These are phyloP conservation scores for Alternaria gaisen DNA, from an alignment of 2,329 filamentous ascomycete genomes.

Conservation along the genomic window DNA sequence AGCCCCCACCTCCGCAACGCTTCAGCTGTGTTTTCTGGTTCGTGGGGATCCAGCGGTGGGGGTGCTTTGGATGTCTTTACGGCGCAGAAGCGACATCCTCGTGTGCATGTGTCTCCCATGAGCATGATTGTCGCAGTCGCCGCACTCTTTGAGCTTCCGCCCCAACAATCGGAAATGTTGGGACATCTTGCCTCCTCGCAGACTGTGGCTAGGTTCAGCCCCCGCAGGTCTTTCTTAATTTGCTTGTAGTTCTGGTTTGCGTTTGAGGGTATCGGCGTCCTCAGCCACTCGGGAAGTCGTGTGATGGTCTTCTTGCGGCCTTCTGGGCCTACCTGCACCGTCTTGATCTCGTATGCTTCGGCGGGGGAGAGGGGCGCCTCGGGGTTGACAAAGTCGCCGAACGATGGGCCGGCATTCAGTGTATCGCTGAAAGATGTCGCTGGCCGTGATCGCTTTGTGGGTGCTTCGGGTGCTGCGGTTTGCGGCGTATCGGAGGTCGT, in stretches of 20 bases:
- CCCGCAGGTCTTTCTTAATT: slow-evolving; percentile 92
- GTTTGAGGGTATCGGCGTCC: slow-evolving; percentile 88
- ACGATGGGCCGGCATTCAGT: slow-evolving; percentile 70
- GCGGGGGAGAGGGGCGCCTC: slow-evolving; percentile 53
- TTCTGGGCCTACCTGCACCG: slow-evolving; percentile 67
- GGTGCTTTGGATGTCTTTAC: slow-evolving; percentile 85
- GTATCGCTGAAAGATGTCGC: slow-evolving; percentile 68
- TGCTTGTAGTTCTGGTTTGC: slow-evolving; percentile 88
- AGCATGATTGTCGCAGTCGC: slow-evolving; percentile 99
- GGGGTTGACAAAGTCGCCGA: slow-evolving; percentile 68
- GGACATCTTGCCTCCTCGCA: slow-evolving; percentile 98
- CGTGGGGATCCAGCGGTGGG: slow-evolving; percentile 89
- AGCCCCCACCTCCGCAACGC: slow-evolving; percentile 91
- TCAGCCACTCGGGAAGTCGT: slow-evolving; percentile 90
- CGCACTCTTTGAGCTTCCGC: slow-evolving; percentile 83
- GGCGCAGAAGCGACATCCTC: slow-evolving; percentile 95
- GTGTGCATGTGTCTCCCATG: slow-evolving; percentile 98
- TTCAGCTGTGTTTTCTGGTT: slow-evolving; percentile 96
- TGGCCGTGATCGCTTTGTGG: slow-evolving; percentile 49
- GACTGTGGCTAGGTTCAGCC: slow-evolving; percentile 90
- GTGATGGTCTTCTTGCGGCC: slow-evolving; percentile 72
- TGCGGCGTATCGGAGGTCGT: slow-evolving; percentile 42
- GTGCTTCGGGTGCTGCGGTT: slow-evolving; percentile 28
- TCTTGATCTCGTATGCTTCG: slow-evolving; percentile 69
- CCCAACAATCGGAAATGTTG: slow-evolving; percentile 98